Evolutionary conservation across 164 flowering plant species (phyloP), one percentile per base, ranked within the genome.

Genomic region (Pachysandra terminalis): DNA sequence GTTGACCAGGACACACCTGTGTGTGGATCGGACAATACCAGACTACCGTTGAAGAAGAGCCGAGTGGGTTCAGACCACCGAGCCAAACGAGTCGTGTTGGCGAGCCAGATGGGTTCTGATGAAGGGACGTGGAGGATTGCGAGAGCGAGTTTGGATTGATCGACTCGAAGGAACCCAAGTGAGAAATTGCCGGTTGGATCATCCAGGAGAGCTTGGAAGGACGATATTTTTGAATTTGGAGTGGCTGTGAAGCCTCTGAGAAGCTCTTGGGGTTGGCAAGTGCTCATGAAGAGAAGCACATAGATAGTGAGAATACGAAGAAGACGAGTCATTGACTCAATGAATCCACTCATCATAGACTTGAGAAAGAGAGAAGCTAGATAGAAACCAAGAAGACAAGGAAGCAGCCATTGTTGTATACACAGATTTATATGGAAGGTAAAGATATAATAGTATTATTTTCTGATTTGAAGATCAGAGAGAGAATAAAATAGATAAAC

Each of bases 1-100:
- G 88, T 87, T 68, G 96, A 86, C 96, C 96, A 91, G 48, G 81
- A 25, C 22, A 81, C 81, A 76, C 81, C 74, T 7, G 74, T 2
- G 35, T 66, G 23, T 0, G 73, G 35, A 56, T 86, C 90, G 0
- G 87, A 79, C 22, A 94, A 49, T 0, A 86, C 86, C 9, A 91
- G 79, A 66, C 91, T 85, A 68, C 96, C 97, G 70, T 94, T 81
- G 80, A 94, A 94, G 73, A 66, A 23, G 66, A 94, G 73, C 53
- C 66, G 64, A 19, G 89, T 84, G 1, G 67, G 32, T 57, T 70
- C 71, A 4, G 87, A 69, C 96, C 96, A 91, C 21, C 62, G 74
- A 1, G 84, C 69, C 24, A 69, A 59, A 19, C 56, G 61, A 26
- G 70, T 28, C 45, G 76, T 60, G 72, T 73, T 63, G 64, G 88